Evolutionary conservation across 768 basidiomycete species (phyloP).

Genomic region (Phaeotremella skinneri): DNA sequence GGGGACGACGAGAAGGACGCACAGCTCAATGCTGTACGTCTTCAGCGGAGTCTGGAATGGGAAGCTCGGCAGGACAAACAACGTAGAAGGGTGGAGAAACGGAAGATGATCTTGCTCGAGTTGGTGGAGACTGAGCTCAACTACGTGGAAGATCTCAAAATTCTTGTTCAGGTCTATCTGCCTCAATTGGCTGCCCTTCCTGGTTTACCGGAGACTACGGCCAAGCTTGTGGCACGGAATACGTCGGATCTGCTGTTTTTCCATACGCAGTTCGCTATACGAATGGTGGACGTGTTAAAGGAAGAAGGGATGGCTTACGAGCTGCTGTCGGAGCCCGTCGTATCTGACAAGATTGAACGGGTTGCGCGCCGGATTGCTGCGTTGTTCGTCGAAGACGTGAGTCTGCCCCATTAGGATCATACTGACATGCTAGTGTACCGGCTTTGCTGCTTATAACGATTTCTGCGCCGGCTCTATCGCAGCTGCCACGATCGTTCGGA

Average conservation of each 20-base stretch:
- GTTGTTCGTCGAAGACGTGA: constrained; percentile 49
- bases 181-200: constrained; percentile 50
- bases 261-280: constrained; percentile 34
- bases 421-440: constrained; percentile 5
- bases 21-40: constrained; percentile 26
- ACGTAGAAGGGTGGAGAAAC: constrained; percentile 37
- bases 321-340: constrained; percentile 8
- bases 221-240: constrained; percentile 39
- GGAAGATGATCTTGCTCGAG: constrained; percentile 76
- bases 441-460: constrained; percentile 72
- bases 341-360: constrained; percentile 31
- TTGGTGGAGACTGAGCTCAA: constrained; percentile 78
- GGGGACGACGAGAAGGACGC: constrained; percentile 25
- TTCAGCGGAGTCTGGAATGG: constrained; percentile 42
- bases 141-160: constrained; percentile 74
- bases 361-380: constrained; percentile 40
- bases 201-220: constrained; percentile 28
- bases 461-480: constrained; percentile 86
- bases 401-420: constrained; percentile 4
- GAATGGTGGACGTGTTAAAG: constrained; percentile 49
- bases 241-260: constrained; percentile 39
- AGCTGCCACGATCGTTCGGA: constrained; percentile 71
- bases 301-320: constrained; percentile 44
- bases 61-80: constrained; percentile 36
- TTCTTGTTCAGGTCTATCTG: constrained; percentile 59